Evolutionary conservation across 2,329 filamentous ascomycete species (phyloP).

Genomic region (Phialocephala subalpina): DNA sequence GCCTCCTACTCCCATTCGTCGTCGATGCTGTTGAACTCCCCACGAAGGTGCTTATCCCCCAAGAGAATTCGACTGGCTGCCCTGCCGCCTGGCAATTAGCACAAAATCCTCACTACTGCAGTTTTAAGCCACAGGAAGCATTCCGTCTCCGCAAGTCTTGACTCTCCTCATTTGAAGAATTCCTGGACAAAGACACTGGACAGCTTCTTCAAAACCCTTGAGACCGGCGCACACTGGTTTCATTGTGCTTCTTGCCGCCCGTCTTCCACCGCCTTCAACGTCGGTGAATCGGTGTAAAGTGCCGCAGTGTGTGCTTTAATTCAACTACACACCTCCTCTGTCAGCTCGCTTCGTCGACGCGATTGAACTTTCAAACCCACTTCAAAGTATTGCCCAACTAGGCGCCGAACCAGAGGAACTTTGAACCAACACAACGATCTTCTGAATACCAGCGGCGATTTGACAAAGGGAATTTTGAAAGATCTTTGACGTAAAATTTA

Average conservation of each 20-base stretch:
- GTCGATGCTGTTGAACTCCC: slow-evolving; percentile 35
- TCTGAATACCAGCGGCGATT: background rate
- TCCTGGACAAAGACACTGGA: slow-evolving; percentile 26
- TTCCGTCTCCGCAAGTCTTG: slow-evolving; percentile 33
- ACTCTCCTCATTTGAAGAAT: slow-evolving; percentile 30
- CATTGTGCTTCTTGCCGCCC: slow-evolving; percentile 33
- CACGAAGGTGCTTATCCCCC: slow-evolving; percentile 38
- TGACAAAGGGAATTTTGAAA: background rate
- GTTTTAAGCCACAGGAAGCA: slow-evolving; percentile 39
- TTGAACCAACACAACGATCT: slow-evolving; percentile 8
- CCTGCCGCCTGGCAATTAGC: slow-evolving; percentile 41
- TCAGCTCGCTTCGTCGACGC: slow-evolving; percentile 29
- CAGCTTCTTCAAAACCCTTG: slow-evolving; percentile 30
- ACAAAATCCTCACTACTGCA: slow-evolving; percentile 36
- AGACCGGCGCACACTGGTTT: slow-evolving; percentile 30
- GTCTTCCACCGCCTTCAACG: slow-evolving; percentile 33
- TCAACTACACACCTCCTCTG: slow-evolving; percentile 31
- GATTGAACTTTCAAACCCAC: slow-evolving; percentile 24
- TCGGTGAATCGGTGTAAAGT: slow-evolving; percentile 33
- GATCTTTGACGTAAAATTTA: slow-evolving; percentile 7
- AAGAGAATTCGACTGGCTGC: slow-evolving; percentile 34
- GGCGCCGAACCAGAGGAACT: slow-evolving; percentile 9
- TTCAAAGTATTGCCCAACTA: slow-evolving; percentile 17
- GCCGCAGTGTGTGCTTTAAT: slow-evolving; percentile 33
- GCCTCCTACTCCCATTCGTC: slow-evolving; percentile 38